phyloP scores from a whole-genome alignment of 2,329 filamentous ascomycete genomes.

The Beauveria brongniartii region DNA sequence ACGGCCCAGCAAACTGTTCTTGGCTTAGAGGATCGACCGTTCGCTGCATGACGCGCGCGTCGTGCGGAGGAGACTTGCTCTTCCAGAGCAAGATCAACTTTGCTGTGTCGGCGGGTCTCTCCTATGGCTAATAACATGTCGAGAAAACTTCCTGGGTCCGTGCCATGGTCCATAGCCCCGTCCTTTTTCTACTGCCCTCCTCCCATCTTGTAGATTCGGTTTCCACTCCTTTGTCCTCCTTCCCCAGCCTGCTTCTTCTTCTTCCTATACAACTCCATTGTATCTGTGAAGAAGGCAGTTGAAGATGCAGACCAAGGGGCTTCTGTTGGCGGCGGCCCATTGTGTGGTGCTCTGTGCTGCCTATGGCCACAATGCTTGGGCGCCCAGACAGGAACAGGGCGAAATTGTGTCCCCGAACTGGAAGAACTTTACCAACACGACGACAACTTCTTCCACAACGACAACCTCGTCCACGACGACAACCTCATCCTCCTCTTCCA shows the following conservation, averaged over 20 bases:
- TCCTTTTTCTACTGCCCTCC: not conserved
- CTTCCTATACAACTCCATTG: not conserved
- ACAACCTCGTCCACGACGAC: not conserved
- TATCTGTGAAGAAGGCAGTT: not conserved
- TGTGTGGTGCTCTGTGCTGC: not conserved
- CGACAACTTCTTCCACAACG: not conserved
- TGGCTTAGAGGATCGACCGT: conserved; percentile 3
- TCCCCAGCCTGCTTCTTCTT: not conserved
- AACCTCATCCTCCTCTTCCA: not conserved
- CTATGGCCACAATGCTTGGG: not conserved
- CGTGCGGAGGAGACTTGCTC: conserved; percentile 6
- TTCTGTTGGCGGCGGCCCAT: conserved; percentile 4
- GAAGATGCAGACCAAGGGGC: conserved; percentile 8
- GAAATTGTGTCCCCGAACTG: not conserved
- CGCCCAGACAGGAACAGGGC: conserved; percentile 1
- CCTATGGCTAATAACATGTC: not conserved
- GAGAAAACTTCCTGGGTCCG: not conserved
- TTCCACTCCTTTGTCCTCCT: not conserved
- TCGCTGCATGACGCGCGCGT: conserved; percentile 1
- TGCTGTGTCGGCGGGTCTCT: not conserved
- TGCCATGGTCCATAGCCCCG: not conserved
- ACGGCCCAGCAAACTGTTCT: not conserved
- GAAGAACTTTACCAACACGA: conserved; percentile 5
- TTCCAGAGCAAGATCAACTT: conserved; percentile 3
- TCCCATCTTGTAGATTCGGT: not conserved